Conservation (phyloP, 2,329 filamentous ascomycete genomes). For the Penicillium sp. region DNA sequence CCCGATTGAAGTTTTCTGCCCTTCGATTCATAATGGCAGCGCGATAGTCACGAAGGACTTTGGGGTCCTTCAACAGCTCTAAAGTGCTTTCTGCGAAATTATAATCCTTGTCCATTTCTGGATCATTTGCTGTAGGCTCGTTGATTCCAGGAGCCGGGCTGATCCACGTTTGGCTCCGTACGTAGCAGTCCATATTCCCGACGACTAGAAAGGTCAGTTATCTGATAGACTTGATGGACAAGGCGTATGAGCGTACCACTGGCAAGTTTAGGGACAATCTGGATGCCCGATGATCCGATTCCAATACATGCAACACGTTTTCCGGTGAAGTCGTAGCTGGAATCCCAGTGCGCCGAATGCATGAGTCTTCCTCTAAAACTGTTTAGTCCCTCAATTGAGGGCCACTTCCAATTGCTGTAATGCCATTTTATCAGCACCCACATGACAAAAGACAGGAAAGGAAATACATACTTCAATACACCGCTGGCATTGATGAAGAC, state of each 20-base stretch:
- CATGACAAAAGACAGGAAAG: background rate
- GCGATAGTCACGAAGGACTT: background rate
- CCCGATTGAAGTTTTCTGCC: background rate
- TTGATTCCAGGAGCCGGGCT: background rate
- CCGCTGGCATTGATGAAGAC: constrained; percentile 32
- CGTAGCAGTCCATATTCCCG: constrained; percentile 2
- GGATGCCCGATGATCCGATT: constrained; percentile 34
- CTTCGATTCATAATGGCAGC: background rate
- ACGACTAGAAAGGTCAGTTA: background rate
- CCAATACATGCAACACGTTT: constrained; percentile 38
- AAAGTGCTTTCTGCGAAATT: background rate
- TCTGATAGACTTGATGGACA: background rate
- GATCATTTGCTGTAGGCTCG: background rate
- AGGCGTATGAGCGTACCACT: background rate
- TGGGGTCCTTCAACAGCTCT: background rate
- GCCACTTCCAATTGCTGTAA: constrained; percentile 26
- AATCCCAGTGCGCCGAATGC: constrained; percentile 44
- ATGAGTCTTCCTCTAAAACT: constrained; percentile 37
- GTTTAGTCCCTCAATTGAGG: constrained; percentile 24
- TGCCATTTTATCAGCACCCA: background rate
- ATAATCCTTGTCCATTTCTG: background rate
- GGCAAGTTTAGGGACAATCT: constrained; percentile 12
- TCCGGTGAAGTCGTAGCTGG: constrained; percentile 18
- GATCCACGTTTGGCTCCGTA: constrained; percentile 18
- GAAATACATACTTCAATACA: background rate